Conservation (phyloP, 1,139 yeast genomes). For the Yamadazyma buinensis region DNA sequence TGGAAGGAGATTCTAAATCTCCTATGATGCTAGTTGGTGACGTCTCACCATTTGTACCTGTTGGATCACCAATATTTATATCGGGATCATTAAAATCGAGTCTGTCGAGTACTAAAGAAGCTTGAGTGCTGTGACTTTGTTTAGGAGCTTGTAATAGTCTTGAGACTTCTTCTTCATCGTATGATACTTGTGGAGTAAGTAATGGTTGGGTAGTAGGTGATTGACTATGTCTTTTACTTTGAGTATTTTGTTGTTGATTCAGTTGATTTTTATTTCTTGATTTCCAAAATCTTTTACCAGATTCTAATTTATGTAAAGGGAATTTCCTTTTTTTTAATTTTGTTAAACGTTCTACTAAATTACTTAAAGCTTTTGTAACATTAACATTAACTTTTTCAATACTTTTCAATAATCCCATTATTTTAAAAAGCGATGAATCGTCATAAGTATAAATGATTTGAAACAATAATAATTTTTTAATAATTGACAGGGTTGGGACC, state of each 20-base stretch:
- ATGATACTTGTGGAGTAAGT: conserved; percentile 9
- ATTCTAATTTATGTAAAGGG: conserved; percentile 5
- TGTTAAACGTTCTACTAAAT: conserved; percentile 13
- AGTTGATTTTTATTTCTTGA: too few relatives aligned
- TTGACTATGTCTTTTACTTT: too few relatives aligned
- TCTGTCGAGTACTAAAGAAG: neutral
- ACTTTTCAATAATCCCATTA: conserved; percentile 14
- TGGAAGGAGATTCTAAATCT: too few relatives aligned
- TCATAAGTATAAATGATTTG: conserved; percentile 17
- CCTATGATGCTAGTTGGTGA: too few relatives aligned
- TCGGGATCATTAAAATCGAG: conserved; percentile 5
- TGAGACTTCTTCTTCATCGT: conserved; percentile 9
- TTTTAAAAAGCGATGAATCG: conserved; percentile 10
- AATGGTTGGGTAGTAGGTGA: neutral
- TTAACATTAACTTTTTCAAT: conserved; percentile 12
- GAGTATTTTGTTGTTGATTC: neutral
- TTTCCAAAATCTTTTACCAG: conserved; percentile 7
- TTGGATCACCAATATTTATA: conserved; percentile 3
- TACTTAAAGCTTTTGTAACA: conserved; percentile 10
- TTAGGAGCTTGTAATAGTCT: conserved; percentile 9
- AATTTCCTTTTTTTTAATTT: conserved; percentile 9
- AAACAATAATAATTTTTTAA: conserved; percentile 26
- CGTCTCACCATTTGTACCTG: too few relatives aligned
- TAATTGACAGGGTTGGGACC: conserved; percentile 25
- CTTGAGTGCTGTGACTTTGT: neutral